Base-by-base conservation (phyloP, 2,329 filamentous ascomycete genomes). In the Fusarium xyrophilum region DNA sequence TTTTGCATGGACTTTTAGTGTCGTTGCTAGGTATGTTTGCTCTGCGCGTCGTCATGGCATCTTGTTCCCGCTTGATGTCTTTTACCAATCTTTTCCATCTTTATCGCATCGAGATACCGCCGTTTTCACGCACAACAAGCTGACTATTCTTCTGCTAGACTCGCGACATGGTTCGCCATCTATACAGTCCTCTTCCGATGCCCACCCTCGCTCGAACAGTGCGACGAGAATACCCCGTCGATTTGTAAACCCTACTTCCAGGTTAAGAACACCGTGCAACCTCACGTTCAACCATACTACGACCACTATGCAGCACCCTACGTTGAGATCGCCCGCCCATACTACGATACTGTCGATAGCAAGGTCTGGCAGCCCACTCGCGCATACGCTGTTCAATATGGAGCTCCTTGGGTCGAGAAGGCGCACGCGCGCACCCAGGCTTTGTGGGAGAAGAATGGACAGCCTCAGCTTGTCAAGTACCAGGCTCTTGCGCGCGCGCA, bases 111-210 rank as follows among this genome's bases (percentile, higher is more conserved):
- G 33, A 48, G 43, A 46, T n/a, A 36, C 46, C 27, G 13, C 21
- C 28, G 38, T 35, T 55, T 44, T 11, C 25, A 40, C 23, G 5
- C 23, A n/a, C 33, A 47, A 21, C 15, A n/a, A 35, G 42, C 53
- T 57, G 42, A 59, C 21, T n/a, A 28, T 56, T 11, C 14, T 51
- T 28, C 33, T 36, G 21, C 6, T 67, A 95, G 95, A 74, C 79
- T 97, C 44, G 79, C 90, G 60, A 91, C 93, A 23, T 99, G 95
- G 95, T 97, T 96, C 77, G 86, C 89, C 36, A 89, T 98, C 68
- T 79, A 93, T 65, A 96, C 91, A 27, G 82, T 96, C 57, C 80
- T 95, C 62, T 91, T 99, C 77, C 88, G 90, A 65, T 99, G 95
- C 78, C 95, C 95, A 15, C 83, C 89, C 6, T 88, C 87, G 12